These are phyloP conservation scores for Hypoxylon sp. DNA, from an alignment of 2,329 filamentous ascomycete species.

Conservation along the genomic window DNA sequence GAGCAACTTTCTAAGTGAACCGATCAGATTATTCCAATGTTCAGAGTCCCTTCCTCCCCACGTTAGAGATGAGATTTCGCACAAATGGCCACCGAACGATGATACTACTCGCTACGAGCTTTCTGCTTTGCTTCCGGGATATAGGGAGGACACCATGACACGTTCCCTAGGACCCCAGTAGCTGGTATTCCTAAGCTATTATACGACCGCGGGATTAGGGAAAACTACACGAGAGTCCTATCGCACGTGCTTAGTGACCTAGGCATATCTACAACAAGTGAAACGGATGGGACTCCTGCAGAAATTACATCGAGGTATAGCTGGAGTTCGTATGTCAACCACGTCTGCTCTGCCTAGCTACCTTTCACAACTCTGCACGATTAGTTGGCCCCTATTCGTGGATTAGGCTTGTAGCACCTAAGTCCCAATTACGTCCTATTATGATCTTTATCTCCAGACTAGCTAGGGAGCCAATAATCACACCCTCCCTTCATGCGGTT, in stretches of 20 bases:
- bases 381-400: conserved; percentile 27
- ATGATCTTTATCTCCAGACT: conserved; percentile 1
- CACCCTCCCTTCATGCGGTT: conserved; percentile 27
- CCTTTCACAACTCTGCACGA: conserved; percentile 4
- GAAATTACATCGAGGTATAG: conserved; percentile 13
- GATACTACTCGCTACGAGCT: neutral
- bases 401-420: conserved; percentile 8
- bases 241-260: conserved; percentile 29
- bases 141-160: neutral
- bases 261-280: conserved; percentile 4
- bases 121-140: neutral
- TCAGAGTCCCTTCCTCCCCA: neutral
- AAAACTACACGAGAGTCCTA: conserved; percentile 29
- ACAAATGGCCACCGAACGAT: conserved; percentile 1
- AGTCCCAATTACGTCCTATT: conserved; percentile 9
- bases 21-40: neutral
- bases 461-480: conserved; percentile 28
- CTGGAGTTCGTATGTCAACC: conserved; percentile 23
- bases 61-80: neutral
- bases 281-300: conserved; percentile 20
- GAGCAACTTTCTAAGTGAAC: neutral
- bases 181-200: conserved; percentile 10
- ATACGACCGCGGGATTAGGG: conserved; percentile 28
- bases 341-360: conserved; percentile 21
- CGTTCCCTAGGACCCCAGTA: neutral